Base-by-base conservation (phyloP, 495 filamentous ascomycete species). In the Mytilinidion resinicola region DNA sequence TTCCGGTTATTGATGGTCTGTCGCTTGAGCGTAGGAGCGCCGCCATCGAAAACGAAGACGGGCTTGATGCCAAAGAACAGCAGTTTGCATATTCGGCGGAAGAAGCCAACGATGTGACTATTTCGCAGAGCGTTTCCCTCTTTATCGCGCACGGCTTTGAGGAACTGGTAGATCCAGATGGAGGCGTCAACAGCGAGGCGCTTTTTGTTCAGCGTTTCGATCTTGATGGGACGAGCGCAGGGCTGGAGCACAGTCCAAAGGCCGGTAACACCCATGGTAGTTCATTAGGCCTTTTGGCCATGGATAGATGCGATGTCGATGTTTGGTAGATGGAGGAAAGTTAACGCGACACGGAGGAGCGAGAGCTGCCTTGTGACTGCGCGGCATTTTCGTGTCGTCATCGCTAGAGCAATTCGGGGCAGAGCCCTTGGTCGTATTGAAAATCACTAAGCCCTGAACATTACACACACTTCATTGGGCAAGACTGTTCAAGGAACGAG, bases 121-220 rank as follows among this genome's bases (percentile, higher is more conserved):
- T 96, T 98, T 53, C 91, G 89, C 30, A 98, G 81, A 1, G 93
- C 95, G 67, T 98, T 96, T 39, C 93, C 93, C 74, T 98, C 93
- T 67, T 96, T 95, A 73, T 98, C 93, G 65, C 93, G 90, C 1
- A 98, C 95, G 15, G 93, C 93, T 75, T 98, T 98, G 60, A 98
- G 81, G 69, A 98, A 98, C 70, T 98, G 93, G 76, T 98, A 98
- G 57, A 98, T 96, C 93, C 93, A 98, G 67, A 97, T 98, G 3
- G 90, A 96, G 52, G 95, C 93, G 73, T 98, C 93, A 71, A 98
- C 89, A 33, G 93, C 93, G 57, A 98, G 84, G 20, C 93, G 89
- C 70, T 95, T 96, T 59, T 85, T 86, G 70, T 96, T 96, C 51
- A 98, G 85, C 1, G 93, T 95, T 69, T 95, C 90, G 64, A 98